Percentiles rank a stretch among this genome's conserved stretches.
Evolutionary conservation across 1,284 basidiomycete species (phyloP).

Genomic region (Puccinia hordei): DNA sequence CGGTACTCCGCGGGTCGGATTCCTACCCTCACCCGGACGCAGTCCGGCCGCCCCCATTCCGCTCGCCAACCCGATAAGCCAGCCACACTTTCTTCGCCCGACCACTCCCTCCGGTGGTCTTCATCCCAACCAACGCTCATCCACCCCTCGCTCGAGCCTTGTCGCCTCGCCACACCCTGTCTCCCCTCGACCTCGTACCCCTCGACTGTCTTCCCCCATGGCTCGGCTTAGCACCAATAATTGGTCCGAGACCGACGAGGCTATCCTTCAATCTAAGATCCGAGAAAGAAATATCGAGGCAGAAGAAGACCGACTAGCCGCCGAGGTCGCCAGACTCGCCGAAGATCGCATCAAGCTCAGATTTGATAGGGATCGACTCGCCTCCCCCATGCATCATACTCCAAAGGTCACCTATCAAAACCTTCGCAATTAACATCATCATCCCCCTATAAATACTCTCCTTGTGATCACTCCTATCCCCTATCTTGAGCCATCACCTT

Average conservation of each 20-base stretch:
- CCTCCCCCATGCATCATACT: conserved; percentile 12
- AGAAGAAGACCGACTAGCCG: not conserved
- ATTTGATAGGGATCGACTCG: conserved; percentile 5
- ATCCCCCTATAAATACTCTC: not conserved
- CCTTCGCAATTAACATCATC: conserved; percentile 5
- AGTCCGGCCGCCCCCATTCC: not conserved
- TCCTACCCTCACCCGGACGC: not conserved
- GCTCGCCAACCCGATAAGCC: not conserved
- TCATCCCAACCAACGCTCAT: not conserved
- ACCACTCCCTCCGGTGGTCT: not conserved
- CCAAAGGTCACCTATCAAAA: conserved; percentile 18
- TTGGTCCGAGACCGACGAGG: conserved; percentile 18
- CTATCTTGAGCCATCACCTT: not conserved
- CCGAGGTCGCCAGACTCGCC: conserved; percentile 9
- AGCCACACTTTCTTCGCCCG: not conserved
- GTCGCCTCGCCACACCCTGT: not conserved
- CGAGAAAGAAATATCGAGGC: not conserved
- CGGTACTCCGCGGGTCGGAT: conserved; percentile 25
- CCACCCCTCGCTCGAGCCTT: not conserved
- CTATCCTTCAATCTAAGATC: conserved; percentile 32
- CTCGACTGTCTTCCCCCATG: not conserved
- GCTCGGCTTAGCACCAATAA: not conserved
- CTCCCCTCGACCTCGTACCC: conserved; percentile 15
- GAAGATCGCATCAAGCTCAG: conserved; percentile 35
- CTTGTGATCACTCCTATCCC: not conserved